Conservation (phyloP, 257 asterid genomes). For the Solanum neorickii region DNA sequence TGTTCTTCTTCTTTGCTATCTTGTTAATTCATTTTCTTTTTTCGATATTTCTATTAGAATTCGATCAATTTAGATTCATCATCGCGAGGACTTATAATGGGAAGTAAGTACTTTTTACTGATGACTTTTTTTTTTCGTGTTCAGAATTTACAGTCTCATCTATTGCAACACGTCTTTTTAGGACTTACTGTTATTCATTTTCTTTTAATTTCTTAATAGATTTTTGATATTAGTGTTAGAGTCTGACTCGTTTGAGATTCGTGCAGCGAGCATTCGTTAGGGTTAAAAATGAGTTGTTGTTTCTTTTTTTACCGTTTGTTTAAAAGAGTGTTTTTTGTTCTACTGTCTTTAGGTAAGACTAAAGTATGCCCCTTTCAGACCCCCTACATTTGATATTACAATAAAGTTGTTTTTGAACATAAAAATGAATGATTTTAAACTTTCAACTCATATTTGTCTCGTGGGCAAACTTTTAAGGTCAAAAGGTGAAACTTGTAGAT, state of each 20-base stretch:
- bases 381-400: too few species aligned
- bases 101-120: not conserved
- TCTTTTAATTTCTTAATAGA: too few species aligned
- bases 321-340: too few species aligned
- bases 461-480: not conserved
- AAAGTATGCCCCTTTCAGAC: too few species aligned
- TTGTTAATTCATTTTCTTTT: not conserved
- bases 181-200: too few species aligned
- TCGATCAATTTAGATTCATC: not conserved
- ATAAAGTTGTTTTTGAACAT: too few species aligned
- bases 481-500: not conserved
- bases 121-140: not conserved
- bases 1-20: not conserved
- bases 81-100: not conserved
- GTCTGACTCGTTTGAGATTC: not conserved
- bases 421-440: not conserved
- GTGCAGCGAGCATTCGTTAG: too few species aligned
- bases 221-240: too few species aligned
- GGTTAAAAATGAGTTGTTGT: too few species aligned
- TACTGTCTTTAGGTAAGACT: too few species aligned
- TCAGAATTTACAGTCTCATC: not conserved
- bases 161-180: too few species aligned
- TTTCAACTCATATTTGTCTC: not conserved
- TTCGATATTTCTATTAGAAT: rapidly evolving
- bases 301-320: too few species aligned